Base-by-base conservation (phyloP, 352 stramenopile genomes). In the Phytophthora podocarpi region DNA sequence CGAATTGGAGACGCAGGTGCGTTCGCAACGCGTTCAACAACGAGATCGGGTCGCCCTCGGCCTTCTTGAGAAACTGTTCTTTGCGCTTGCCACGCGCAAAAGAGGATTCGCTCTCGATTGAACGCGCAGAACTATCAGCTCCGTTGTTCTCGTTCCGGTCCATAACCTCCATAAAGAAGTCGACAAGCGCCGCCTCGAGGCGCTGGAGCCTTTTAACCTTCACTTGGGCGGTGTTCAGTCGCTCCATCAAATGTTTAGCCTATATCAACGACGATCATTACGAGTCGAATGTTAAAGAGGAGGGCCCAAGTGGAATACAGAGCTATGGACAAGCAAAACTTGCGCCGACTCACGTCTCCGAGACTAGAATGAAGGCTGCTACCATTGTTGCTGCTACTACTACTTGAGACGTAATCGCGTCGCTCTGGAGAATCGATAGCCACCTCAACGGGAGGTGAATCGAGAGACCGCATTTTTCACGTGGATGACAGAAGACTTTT, bases 121-220 rank as follows among this genome's bases (percentile, higher is more conserved):
- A 46, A 4, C 20, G 26, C 6, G 48, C 11, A 39, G 16, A 26
- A 20, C 12, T 21, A 41, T 48, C 9, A 12, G 10, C 21, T 15
- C 2, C 10, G 9, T 50, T 56, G 34, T 18, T 69, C 23, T 67
- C 67, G 18, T 52, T 80, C 13, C 76, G 74, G 34, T 85, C 73
- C 68, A 89, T 82, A 13, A 93, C 60, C 47, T 93, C 84, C 50
- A 87, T 78, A 59, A 89, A 86, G 24, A 91, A 80, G 62, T 93
- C 84, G 7, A 82, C 78, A 34, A 93, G 76, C 20, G 80, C 74
- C 0, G 76, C 71, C 42, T 91, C 84, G 5, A 93, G 76, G 0
- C 82, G 80, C 9, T 78, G 52, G 1, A 93, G 74, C 6, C 72
- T 66, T 48, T 89, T 89, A 26, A 87, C 41, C 36, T 90, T 90